phyloP scores from a whole-genome alignment of 495 filamentous ascomycete genomes.

The Darksidea phi region DNA sequence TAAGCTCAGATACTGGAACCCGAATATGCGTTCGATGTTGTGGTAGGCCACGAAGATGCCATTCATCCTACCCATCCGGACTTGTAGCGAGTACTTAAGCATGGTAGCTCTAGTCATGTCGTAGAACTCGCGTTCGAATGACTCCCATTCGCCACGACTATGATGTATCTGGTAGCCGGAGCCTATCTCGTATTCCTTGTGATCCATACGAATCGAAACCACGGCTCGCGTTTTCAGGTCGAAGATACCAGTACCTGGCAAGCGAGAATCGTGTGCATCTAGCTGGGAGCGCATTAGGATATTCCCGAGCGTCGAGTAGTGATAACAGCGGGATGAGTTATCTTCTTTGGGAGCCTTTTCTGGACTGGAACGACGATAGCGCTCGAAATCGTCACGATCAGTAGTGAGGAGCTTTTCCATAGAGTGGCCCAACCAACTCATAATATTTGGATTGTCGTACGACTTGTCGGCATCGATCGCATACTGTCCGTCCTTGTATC shows the following conservation, averaged over 20 bases:
- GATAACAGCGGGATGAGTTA: slow-evolving; percentile 61
- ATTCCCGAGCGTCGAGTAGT: slow-evolving; percentile 85
- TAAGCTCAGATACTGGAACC: slow-evolving; percentile 90
- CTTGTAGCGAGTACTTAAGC: slow-evolving; percentile 95
- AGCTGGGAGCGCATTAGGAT: slow-evolving; percentile 95
- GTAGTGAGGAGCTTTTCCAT: slow-evolving; percentile 96
- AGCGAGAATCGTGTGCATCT: slow-evolving; percentile 80
- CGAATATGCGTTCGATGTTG: slow-evolving; percentile 92
- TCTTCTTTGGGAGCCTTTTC: slow-evolving; percentile 60
- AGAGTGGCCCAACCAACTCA: slow-evolving; percentile 86
- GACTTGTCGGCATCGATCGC: slow-evolving; percentile 99
- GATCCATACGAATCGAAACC: slow-evolving; percentile 83
- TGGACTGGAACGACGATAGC: slow-evolving; percentile 67
- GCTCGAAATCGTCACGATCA: slow-evolving; percentile 75
- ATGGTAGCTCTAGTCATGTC: slow-evolving; percentile 96
- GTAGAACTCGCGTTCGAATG: slow-evolving; percentile 91
- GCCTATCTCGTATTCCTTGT: slow-evolving; percentile 66
- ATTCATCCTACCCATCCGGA: slow-evolving; percentile 95
- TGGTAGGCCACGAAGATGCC: slow-evolving; percentile 98
- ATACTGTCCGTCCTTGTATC: slow-evolving; percentile 79
- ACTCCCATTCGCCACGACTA: slow-evolving; percentile 74
- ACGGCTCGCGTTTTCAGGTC: slow-evolving; percentile 96
- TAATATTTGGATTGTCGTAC: slow-evolving; percentile 77
- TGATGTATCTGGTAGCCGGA: slow-evolving; percentile 82
- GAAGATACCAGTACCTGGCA: slow-evolving; percentile 93